Base-by-base conservation (phyloP, 495 filamentous ascomycete species). In the Jackrogersella minutella region DNA sequence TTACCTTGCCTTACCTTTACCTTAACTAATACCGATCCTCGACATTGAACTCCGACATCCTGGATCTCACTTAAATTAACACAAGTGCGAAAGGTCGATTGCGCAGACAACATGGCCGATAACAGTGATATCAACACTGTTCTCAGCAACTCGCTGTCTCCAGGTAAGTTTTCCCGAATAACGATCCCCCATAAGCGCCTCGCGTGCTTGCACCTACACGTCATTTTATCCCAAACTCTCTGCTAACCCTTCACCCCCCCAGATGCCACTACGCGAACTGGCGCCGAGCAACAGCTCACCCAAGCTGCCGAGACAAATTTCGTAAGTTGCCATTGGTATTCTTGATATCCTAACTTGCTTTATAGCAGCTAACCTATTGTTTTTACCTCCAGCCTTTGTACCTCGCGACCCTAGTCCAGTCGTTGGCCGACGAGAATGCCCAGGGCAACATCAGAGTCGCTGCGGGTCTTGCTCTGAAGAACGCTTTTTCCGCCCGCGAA, bases 401-500 rank as follows among this genome's bases (percentile, higher is more conserved):
- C 80, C 87, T 99, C 59, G 84, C 88, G 64, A 95, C 93, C 57
- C 90, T 99, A 68, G 92, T 91, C 51, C 87, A 91, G 79, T 92
- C 95, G 76, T 87, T 99, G 66, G 93, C 93, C 69, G 97, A 97
- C 80, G 96, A 98, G 68, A 84, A 85, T 57, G 87, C 90, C 67
- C 85, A 91, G 63, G 81, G 91, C 41, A 89, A 91, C 77, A 92
- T 97, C 70, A 88, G 95, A 83, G 88, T 89, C 55, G 93, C 95
- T 57, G 95, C 95, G 58, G 95, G 93, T 90, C 87, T 99, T 69
- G 93, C 94, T 46, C 79, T 99, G 72, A 99, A 99, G 82, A 99
- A 99, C 82, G 87, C 95, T 70, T 96, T 99, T 78, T 90, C 90
- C 50, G 91, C 93, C 62, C 91, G 94, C 80, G 96, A 99, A 77